phyloP scores from a whole-genome alignment of 208 protist species.

The Wallacemonas sp. region DNA sequence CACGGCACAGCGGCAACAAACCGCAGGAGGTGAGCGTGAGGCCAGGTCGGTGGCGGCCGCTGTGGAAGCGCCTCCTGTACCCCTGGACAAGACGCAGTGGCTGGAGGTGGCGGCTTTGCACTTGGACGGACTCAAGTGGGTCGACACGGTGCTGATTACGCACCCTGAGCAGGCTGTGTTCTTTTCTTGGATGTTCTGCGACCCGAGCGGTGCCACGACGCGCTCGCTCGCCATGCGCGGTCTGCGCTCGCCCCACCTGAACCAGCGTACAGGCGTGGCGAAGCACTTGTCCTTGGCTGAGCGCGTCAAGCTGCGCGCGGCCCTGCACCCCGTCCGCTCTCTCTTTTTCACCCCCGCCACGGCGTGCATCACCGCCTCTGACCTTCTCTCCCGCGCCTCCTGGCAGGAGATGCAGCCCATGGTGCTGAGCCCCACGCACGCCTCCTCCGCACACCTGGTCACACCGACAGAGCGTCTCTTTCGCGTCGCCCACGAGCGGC shows the following conservation, averaged over 20 bases:
- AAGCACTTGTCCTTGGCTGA: background rate
- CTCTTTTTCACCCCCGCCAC: constrained; percentile 5
- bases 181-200: constrained; percentile 42
- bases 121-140: constrained; percentile 62
- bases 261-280: background rate
- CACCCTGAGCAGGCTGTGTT: constrained; percentile 24
- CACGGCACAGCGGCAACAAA: background rate
- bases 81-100: constrained; percentile 18
- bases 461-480: constrained; percentile 10
- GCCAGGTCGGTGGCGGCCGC: background rate
- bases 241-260: background rate
- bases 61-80: background rate
- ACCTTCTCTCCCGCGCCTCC: background rate
- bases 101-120: constrained; percentile 40
- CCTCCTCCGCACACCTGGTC: background rate
- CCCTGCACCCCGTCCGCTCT: background rate
- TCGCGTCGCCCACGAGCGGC: background rate
- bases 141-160: constrained; percentile 24
- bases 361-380: background rate
- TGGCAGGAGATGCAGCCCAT: constrained; percentile 13
- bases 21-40: too few relatives aligned
- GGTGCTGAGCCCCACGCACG: background rate
- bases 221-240: background rate
- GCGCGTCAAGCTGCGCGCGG: background rate
- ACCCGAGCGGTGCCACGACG: constrained; percentile 17